Conservation (phyloP, 163 green algal genomes). For the Chlamydomonas reinhardtii region DNA sequence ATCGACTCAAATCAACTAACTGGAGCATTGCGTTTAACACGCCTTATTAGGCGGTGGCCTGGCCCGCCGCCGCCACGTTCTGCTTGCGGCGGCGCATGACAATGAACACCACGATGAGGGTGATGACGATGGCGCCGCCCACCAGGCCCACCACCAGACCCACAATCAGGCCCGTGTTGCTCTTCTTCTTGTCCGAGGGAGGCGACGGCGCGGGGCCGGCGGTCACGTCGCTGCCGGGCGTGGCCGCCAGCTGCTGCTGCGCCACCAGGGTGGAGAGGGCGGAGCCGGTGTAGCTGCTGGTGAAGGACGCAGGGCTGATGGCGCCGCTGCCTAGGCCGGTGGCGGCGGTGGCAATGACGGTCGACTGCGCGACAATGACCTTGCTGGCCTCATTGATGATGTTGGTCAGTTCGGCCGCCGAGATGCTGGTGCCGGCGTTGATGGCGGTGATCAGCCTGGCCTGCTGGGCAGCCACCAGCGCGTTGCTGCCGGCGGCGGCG, state of each 20-base stretch:
- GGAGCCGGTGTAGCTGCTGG: neutral
- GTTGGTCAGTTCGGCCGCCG: neutral
- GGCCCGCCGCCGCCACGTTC: neutral
- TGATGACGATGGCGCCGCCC: neutral
- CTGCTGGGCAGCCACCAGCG: neutral
- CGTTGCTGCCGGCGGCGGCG: neutral
- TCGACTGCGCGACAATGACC: neutral
- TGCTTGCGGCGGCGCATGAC: neutral
- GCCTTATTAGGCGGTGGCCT: no score
- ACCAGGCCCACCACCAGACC: neutral
- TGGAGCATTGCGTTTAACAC: no score
- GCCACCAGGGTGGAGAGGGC: neutral
- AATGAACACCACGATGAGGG: neutral
- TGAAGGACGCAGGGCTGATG: neutral
- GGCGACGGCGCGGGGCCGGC: no score
- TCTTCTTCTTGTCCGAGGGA: neutral
- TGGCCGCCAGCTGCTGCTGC: neutral
- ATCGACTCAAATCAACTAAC: no score
- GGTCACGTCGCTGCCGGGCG: no score
- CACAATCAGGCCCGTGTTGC: neutral
- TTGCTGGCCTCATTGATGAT: neutral
- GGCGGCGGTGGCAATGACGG: neutral
- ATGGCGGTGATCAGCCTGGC: neutral
- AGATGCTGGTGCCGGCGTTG: neutral
- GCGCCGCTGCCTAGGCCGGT: neutral